phyloP scores from a whole-genome alignment of 164 flowering plant genomes.

The Chimonanthus salicifolius region DNA sequence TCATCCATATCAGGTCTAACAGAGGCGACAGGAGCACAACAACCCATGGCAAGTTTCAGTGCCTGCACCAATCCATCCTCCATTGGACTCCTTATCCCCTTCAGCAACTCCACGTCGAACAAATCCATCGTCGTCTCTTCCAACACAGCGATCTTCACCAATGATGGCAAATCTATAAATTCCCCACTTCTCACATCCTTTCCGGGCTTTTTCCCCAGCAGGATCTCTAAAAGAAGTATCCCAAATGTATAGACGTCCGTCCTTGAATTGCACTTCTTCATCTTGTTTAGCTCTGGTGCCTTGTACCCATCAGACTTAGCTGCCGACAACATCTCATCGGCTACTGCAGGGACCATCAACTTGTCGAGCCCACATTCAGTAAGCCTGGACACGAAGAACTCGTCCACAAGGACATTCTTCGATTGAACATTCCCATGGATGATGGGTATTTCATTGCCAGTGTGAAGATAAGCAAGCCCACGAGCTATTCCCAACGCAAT shows the following conservation, averaged over 20 bases:
- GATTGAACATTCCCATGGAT: slow-evolving; percentile 88
- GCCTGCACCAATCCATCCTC: slow-evolving; percentile 98
- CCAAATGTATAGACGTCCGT: slow-evolving; percentile 95
- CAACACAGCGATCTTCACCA: slow-evolving; percentile 87
- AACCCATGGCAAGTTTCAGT: slow-evolving; percentile 98
- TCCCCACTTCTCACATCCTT: slow-evolving; percentile 53
- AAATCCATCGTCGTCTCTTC: slow-evolving; percentile 97
- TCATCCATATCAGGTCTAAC: slow-evolving; percentile 91
- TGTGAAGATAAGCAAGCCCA: slow-evolving; percentile 88
- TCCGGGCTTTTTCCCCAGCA: slow-evolving; percentile 87
- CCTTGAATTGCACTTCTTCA: slow-evolving; percentile 87
- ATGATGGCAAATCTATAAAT: slow-evolving; percentile 70
- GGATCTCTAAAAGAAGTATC: slow-evolving; percentile 74
- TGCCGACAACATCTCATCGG: slow-evolving; percentile 76
- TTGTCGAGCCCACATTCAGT: slow-evolving; percentile 93
- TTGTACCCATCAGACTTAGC: slow-evolving; percentile 89
- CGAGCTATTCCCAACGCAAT: slow-evolving; percentile 77
- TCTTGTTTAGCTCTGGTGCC: slow-evolving; percentile 92
- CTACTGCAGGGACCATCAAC: slow-evolving; percentile 69
- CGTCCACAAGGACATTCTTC: slow-evolving; percentile 80
- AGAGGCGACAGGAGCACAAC: slow-evolving; percentile 92
- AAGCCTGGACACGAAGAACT: slow-evolving; percentile 72
- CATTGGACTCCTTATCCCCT: slow-evolving; percentile 91
- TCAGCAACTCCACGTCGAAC: slow-evolving; percentile 77
- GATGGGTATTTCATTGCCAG: slow-evolving; percentile 65